Percentiles rank a stretch among this genome's conserved stretches.
phyloP scores from a whole-genome alignment of 805 yeast genomes.

The Scheffersomyces spartinae region DNA sequence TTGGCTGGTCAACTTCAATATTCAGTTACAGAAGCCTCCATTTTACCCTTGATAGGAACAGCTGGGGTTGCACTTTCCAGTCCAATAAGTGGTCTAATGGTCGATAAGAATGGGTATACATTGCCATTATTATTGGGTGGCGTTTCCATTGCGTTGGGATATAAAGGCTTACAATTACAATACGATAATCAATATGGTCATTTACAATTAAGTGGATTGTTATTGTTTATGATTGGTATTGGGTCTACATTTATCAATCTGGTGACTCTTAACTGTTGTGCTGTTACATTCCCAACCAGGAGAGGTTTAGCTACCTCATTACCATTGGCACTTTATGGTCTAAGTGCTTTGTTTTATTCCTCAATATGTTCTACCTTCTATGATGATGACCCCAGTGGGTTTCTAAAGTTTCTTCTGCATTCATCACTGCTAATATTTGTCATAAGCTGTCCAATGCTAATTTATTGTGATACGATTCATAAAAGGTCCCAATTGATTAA shows the following conservation, averaged over 20 bases:
- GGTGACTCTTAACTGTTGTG: slow-evolving; percentile 63
- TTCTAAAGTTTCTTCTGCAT: slow-evolving; percentile 35
- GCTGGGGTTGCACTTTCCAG: slow-evolving; percentile 55
- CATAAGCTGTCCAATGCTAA: slow-evolving; percentile 37
- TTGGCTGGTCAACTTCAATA: slow-evolving; percentile 46
- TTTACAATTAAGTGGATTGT: slow-evolving; percentile 29
- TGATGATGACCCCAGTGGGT: slow-evolving; percentile 47
- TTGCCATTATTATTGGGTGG: slow-evolving; percentile 42
- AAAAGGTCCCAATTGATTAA: slow-evolving; percentile 3
- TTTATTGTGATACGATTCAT: slow-evolving; percentile 26
- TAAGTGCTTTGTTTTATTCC: slow-evolving; percentile 61
- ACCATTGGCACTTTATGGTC: slow-evolving; percentile 66
- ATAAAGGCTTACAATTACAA: slow-evolving; percentile 41
- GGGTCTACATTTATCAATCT: slow-evolving; percentile 61
- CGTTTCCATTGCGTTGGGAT: slow-evolving; percentile 38
- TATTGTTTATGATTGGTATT: slow-evolving; percentile 46
- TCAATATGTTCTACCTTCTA: slow-evolving; percentile 38
- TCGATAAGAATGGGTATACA: slow-evolving; percentile 53
- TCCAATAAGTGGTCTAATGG: slow-evolving; percentile 54
- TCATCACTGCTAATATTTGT: slow-evolving; percentile 29
- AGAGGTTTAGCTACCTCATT: slow-evolving; percentile 69
- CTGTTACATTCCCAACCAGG: slow-evolving; percentile 51
- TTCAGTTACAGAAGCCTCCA: slow-evolving; percentile 50
- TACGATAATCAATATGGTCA: slow-evolving; percentile 29
- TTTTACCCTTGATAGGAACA: slow-evolving; percentile 57